Base-by-base conservation (phyloP, 148 eudicot genomes). In the Chenopodium berlandieri region DNA sequence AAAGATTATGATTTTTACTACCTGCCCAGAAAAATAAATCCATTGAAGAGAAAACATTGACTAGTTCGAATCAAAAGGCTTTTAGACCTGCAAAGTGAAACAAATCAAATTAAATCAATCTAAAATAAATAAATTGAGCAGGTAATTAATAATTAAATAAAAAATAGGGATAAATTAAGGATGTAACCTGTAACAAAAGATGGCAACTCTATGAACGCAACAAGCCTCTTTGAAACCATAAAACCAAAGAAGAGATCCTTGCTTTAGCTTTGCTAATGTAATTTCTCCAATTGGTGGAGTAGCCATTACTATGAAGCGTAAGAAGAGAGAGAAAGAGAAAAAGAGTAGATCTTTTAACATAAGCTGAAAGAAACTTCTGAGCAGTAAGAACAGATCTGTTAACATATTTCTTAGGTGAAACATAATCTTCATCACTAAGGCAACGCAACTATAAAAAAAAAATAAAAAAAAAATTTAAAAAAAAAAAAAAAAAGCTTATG, bases 11-110 rank as follows among this genome's bases (percentile, higher is more conserved):
- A 71, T 4, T 50, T 46, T 4, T 13, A 48, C 48, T 68, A 91
- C 99, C 99, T 95, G 86, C 99, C 99, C 67, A 95, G 83, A 84
- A 94, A 95, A 56, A 95, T 90, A 20, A 95, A 87, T 30, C 99
- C 98, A 67, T 95, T 94, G 73, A 95, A 89, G 22, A 95, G 86
- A 79, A 94, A 95, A 79, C 97, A 94, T 83, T 94, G 99, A 47
- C 94, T 92, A 0, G 99, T 94, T 76, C 99, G 88, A 34, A 90
- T 82, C 46, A 91, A 86, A 16, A 95, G 92, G 73, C 88, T 83
- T 71, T 88, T 89, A 56, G 99, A 93, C 92, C 98, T 95, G 44
- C 34, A 84, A 66, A 64, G 48, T 4, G 25, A 66, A 25, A 77
- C 22, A 52, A 58, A 63, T 6, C 22, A 12, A 13, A n/a, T 23